Base-by-base conservation (phyloP, 1,139 yeast species). In the Geotrichum phurueaensis region DNA sequence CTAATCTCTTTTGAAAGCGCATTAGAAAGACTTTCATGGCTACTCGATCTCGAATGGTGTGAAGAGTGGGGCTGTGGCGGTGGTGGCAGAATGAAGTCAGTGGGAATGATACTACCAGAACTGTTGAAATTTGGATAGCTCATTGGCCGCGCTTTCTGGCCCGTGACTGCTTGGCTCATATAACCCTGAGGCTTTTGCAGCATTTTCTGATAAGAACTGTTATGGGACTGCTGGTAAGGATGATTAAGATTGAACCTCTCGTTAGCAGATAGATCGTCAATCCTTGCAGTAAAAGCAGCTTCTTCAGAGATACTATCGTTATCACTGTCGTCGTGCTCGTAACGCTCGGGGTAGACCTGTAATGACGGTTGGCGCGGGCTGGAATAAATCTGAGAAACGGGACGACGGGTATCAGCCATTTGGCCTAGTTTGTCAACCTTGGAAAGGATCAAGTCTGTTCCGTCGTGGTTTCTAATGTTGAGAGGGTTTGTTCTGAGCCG, bases 381-480 rank as follows among this genome's bases (percentile, higher is more conserved):
- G n/a, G 51, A n/a, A 51, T 58, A 58, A 5, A 58, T 48, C 29
- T 58, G 60, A 27, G 56, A 53, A 43, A 49, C 55, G 1, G 57
- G 57, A 3, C 55, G 58, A 27, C 53, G 51, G 25, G 33, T 51
- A 31, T 53, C 58, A 10, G 62, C 61, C 61, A 58, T 58, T 48
- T 56, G 56, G 15, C 56, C 61, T 22, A 61, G 50, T 12, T 54
- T 49, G 51, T 61, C 61, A 15, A 56, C 56, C 25, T 56, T 56
- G 6, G 63, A 56, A 2, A 58, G 47, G 22, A 61, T 61, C 29
- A 61, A 43, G 53, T 58, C 60, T 2, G 61, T 27, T 7, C 61
- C 63, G 51, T 61, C 60, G 27, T 50, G 54, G 45, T 58, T 58
- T 23, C 60, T 33, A 3, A 58, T 53, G 52, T 58, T 58, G 9